Evolutionary conservation across 805 yeast species (phyloP), one percentile per base, ranked within the genome.

Genomic region (Starmerella riodocensis): DNA sequence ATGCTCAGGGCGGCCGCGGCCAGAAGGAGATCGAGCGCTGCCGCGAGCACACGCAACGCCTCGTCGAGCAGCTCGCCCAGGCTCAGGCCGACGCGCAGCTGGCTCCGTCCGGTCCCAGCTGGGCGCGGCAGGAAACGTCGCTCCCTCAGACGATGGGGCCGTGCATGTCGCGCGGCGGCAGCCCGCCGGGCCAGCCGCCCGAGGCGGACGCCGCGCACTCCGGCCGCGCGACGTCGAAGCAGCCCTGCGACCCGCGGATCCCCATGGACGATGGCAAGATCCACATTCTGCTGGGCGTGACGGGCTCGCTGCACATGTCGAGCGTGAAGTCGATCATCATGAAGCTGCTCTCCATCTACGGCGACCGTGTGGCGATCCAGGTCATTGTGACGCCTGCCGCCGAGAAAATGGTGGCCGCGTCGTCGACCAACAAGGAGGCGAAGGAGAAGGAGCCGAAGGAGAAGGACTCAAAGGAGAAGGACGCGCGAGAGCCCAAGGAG

Each of bases 251-350:
- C 52, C 73, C 78, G 3, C 65, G 78, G 9, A 59, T 76, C 43
- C 78, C 79, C 3, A 73, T 78, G 57, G 93, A 84, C 55, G 96
- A 85, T 59, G 88, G 84, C 11, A 85, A 84, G 56, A 67, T 82
- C 43, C 96, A 85, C 61, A 76, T 85, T 29, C 63, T 85, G 42
- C 64, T 85, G 43, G 95, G 91, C 11, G 85, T 85, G 26, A 83
- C 94, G 23, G 96, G 96, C 3, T 77, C 91, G 4, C 76, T 83
- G 21, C 88, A 93, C 18, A 77, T 88, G 3, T 71, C 77, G 44
- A 83, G 85, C 58, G 74, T 85, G 34, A 83, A 85, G 22, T 52
- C 71, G 47, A 80, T 86, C 39, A 77, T 85, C 42, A 78, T 78
- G 55, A 84, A 83, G 60, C 64, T 85, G 34, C 83, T 79, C 53